Evolutionary conservation across 1,284 basidiomycete species (phyloP), one percentile per base, ranked within the genome.

Genomic region (Trametes versicolor): DNA sequence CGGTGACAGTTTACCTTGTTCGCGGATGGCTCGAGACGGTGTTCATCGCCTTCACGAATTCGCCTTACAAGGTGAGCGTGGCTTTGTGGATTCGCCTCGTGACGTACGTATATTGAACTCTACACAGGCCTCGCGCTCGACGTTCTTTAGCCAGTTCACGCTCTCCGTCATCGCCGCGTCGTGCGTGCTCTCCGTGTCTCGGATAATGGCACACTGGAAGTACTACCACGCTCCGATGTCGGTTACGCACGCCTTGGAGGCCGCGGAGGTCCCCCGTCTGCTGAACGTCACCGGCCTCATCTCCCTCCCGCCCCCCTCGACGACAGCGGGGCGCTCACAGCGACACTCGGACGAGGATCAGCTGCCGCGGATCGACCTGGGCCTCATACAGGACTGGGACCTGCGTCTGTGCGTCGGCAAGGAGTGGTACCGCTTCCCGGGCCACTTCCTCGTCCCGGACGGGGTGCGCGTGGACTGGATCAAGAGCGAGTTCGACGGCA

Each of bases 391-490:
- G 61, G 81, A 87, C n/a, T 87, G 96, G 70, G 87, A 89, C 62
- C 77, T 97, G 62, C 88, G 83, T n/a, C 76, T 99, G 1, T 99
- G 98, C 79, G 85, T 94, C 61, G 96, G 92, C 37, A 95, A 97
- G 75, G 97, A 99, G 78, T 99, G 98, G 98, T 85, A 99, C 75
- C 87, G 97, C 17, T 99, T 97, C 83, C 95, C 97, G 0, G 88
- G 93, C 1, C 92, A 93, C 75, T 99, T 94, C 79, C 86, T 97
- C 54, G 85, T 99, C 21, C 96, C 97, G 1, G 86, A 92, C 60
- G 92, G 88, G 19, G 82, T 98, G 62, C 85, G 89, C 52, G 90
- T 97, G 17, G 85, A 92, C 67, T 99, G 96, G 80, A 82, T 99
- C 75, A 91, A 94, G 81, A 95, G 92, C 77, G 94, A 92, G 61